Evolutionary conservation across 108 stramenopile genomes (phyloP).

Genomic region (Pseudonitzschia multistriata): DNA sequence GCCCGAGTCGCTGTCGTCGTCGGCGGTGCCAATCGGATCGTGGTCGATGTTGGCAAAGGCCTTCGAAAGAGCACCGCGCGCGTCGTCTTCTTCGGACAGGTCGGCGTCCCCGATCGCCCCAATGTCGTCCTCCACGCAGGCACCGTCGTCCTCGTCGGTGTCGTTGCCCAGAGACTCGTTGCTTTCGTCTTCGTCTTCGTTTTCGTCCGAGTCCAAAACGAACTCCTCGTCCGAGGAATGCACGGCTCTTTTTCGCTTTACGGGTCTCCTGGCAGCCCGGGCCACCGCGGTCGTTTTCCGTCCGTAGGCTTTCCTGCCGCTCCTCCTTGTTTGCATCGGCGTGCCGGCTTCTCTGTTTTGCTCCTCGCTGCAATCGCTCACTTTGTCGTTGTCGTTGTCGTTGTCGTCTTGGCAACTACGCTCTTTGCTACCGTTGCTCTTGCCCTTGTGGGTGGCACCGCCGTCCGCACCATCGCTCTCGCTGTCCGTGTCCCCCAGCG

Average conservation of each 20-base stretch:
- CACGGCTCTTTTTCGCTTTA: conserved; percentile 1
- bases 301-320: not conserved
- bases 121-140: conserved; percentile 13
- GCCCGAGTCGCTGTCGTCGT: conserved; percentile 20
- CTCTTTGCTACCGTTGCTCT: not conserved
- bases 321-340: not conserved
- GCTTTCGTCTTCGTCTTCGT: conserved; percentile 25
- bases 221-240: conserved; percentile 41
- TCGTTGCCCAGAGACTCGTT: conserved; percentile 24
- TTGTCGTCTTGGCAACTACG: not conserved
- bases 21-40: conserved; percentile 32
- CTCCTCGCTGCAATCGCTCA: not conserved
- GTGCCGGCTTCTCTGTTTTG: not conserved
- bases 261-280: not conserved
- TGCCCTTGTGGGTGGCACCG: not conserved
- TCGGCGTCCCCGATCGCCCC: conserved; percentile 20
- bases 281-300: not conserved
- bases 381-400: not conserved
- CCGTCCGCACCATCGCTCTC: not conserved
- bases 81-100: not conserved
- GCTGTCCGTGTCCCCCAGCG: not conserved
- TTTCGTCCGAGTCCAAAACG: conserved; percentile 29
- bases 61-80: not conserved
- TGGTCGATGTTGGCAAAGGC: conserved; percentile 29
- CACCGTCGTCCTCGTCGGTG: conserved; percentile 19